These are phyloP conservation scores for Saturnispora dispora DNA, from an alignment of 805 yeast species.

Conservation along the genomic window DNA sequence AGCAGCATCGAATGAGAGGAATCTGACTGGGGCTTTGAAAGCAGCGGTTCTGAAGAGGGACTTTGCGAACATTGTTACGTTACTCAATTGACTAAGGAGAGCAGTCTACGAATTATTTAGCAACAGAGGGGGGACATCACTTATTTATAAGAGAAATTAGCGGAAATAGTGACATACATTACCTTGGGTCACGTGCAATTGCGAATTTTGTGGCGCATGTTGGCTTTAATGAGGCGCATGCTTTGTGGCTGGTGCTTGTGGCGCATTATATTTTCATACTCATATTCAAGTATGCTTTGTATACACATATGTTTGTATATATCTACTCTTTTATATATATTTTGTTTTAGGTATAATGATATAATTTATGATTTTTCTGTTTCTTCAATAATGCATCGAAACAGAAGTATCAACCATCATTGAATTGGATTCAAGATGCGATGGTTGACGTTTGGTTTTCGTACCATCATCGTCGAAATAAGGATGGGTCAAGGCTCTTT, in stretches of 20 bases:
- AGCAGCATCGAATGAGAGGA: slow-evolving; percentile 39
- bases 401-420: slow-evolving; percentile 6
- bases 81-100: neutral
- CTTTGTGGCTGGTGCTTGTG: neutral
- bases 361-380: neutral
- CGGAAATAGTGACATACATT: neutral
- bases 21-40: slow-evolving; percentile 24
- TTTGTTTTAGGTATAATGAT: neutral
- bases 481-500: slow-evolving; percentile 83
- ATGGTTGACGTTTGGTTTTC: slow-evolving; percentile 24
- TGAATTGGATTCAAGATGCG: neutral
- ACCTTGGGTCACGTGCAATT: neutral
- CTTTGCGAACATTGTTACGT: slow-evolving; percentile 15
- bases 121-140: neutral
- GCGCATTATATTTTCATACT: neutral
- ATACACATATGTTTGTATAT: neutral
- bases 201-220: neutral
- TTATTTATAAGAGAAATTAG: neutral
- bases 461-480: slow-evolving; percentile 44
- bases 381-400: slow-evolving; percentile 4
- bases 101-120: neutral
- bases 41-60: slow-evolving; percentile 14
- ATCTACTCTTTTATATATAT: neutral
- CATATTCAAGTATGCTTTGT: neutral
- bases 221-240: neutral